Percentiles rank a stretch among this genome's conserved stretches.
phyloP scores from a whole-genome alignment of 2,329 filamentous ascomycete genomes.

The Alternaria atra region DNA sequence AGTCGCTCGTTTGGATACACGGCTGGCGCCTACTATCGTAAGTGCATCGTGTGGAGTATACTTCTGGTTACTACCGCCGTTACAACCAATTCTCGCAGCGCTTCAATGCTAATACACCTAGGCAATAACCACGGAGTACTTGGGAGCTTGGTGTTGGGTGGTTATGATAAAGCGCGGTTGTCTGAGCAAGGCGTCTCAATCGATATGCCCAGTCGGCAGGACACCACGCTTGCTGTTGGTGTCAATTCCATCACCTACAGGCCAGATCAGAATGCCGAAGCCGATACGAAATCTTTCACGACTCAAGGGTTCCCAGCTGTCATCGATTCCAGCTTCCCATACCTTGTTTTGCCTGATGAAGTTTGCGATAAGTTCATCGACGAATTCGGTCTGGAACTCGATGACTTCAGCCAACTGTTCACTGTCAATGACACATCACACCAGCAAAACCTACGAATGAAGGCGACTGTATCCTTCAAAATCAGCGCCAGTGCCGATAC shows the following conservation, averaged over 20 bases:
- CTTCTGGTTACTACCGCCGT: neutral
- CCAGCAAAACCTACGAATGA: slow-evolving; percentile 31
- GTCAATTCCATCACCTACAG: slow-evolving; percentile 36
- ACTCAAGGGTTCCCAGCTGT: slow-evolving; percentile 33
- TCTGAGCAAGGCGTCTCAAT: slow-evolving; percentile 28
- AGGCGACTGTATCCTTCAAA: slow-evolving; percentile 40
- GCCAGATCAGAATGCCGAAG: slow-evolving; percentile 24
- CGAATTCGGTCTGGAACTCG: slow-evolving; percentile 48
- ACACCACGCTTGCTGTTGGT: slow-evolving; percentile 38
- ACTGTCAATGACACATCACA: slow-evolving; percentile 42
- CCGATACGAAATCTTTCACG: slow-evolving; percentile 20
- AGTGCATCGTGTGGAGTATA: slow-evolving; percentile 22
- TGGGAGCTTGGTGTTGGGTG: slow-evolving; percentile 52
- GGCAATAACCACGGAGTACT: slow-evolving; percentile 40
- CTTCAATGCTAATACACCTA: slow-evolving; percentile 9
- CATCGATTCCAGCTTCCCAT: slow-evolving; percentile 53
- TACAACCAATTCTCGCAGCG: neutral
- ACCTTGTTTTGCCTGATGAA: slow-evolving; percentile 39
- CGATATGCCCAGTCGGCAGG: slow-evolving; percentile 26
- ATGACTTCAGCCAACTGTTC: slow-evolving; percentile 45
- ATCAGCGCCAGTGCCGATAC: slow-evolving; percentile 20
- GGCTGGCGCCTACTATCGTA: slow-evolving; percentile 48
- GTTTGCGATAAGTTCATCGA: slow-evolving; percentile 51
- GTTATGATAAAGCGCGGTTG: slow-evolving; percentile 51
- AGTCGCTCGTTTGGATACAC: slow-evolving; percentile 47